Evolutionary conservation across 768 basidiomycete genomes (phyloP).

Genomic region (Podaxis sp.): DNA sequence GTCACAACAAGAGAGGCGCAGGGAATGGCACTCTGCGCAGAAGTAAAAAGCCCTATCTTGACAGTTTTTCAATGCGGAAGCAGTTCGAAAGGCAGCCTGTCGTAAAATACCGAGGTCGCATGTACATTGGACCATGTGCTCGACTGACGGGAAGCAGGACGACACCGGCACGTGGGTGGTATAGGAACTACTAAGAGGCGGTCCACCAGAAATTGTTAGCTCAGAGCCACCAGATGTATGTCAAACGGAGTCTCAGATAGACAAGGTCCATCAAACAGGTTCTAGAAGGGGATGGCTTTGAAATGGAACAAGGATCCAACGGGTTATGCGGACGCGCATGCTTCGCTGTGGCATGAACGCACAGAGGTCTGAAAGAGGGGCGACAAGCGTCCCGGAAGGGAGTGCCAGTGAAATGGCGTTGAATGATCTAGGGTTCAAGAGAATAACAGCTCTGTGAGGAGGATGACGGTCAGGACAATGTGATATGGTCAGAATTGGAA

Average conservation of each 20-base stretch:
- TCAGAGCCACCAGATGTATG: not conserved
- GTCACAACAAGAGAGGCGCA: not conserved
- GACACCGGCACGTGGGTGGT: not conserved
- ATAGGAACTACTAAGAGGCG: not conserved
- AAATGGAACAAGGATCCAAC: too few relatives aligned
- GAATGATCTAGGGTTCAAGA: too few relatives aligned
- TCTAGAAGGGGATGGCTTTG: not conserved
- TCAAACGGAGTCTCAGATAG: not conserved
- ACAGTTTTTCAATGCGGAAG: not conserved
- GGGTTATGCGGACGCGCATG: too few relatives aligned
- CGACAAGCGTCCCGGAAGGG: too few relatives aligned
- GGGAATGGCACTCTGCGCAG: not conserved
- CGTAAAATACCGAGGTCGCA: not conserved
- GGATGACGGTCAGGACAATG: too few relatives aligned
- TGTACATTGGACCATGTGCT: slow-evolving; percentile 4
- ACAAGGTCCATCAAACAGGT: not conserved
- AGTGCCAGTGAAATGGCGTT: too few relatives aligned
- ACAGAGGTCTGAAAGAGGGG: too few relatives aligned
- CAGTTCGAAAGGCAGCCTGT: not conserved
- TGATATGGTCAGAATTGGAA: too few relatives aligned
- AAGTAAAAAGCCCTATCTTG: not conserved
- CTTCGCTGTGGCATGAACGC: too few relatives aligned
- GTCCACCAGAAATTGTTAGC: not conserved
- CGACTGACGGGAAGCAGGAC: slow-evolving; percentile 4
- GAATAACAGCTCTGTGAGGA: too few relatives aligned